Evolutionary conservation across 83 land plant species (phyloP), one percentile per base, ranked within the genome.

Genomic region (Isoetes engelmannii): DNA sequence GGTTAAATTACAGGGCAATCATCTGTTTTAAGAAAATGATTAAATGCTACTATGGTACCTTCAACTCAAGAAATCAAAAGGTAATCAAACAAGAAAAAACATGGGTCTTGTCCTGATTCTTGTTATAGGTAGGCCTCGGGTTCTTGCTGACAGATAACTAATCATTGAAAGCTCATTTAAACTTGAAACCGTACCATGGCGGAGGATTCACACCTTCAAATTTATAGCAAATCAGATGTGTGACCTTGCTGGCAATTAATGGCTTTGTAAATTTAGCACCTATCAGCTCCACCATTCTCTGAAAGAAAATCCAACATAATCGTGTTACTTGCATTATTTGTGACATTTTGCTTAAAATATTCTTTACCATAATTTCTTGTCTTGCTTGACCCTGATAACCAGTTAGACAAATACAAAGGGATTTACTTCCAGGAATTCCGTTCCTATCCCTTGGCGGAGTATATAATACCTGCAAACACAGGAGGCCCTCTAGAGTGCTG

Each of bases 221-320:
- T 63, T 90, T 90, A 79, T 87, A 90, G 80, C 96, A 90, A 58
- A 90, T 76, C 50, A 90, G 92, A 77, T 90, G 96, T 48, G 96
- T 90, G 19, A 88, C 85, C 61, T 80, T 83, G 69, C 68, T 83
- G 20, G 92, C 96, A 44, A 85, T 74, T 81, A 90, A 57, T 47
- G 96, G 96, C 76, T 90, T 90, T 7, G 87, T 83, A 59, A 90
- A 90, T n/a, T 69, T 70, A 19, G 87, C 87, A 15, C 96, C 96
- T 81, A 90, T 88, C 79, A 90, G 48, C 44, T 75, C 61, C n/a
- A 90, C 96, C 96, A 90, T 82, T 65, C 76, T 82, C 96, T 90
- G 53, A 21, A 73, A 48, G 68, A 44, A 12, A 20, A 19, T 48
- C 45, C 17, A n/a, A 3, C 17, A n/a, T 69, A 69, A 69, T 44